Conservation (phyloP, 495 filamentous ascomycete species). For the Aspergillus diversus region DNA sequence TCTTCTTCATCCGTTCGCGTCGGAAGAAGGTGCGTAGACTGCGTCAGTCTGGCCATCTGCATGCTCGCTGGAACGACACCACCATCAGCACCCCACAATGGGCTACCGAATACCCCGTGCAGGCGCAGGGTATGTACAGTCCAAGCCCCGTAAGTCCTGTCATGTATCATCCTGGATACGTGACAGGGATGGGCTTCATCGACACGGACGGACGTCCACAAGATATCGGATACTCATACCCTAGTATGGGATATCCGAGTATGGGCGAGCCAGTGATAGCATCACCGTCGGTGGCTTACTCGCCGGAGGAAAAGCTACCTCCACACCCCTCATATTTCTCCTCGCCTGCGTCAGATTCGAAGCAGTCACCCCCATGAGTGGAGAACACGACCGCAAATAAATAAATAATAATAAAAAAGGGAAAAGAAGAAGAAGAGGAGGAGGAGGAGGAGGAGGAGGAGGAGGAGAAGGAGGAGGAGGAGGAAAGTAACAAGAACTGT, state of each 20-base stretch:
- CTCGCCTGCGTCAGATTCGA: constrained; percentile 2
- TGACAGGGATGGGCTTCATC: constrained; percentile 31
- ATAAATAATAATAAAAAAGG: neutral
- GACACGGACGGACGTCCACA: constrained; percentile 32
- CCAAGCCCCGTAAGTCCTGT: constrained; percentile 2
- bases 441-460: too few species aligned
- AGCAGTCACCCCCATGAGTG: neutral
- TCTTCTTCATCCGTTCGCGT: constrained; percentile 22
- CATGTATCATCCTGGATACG: constrained; percentile 22
- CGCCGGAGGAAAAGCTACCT: constrained; percentile 20
- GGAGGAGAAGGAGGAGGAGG: too few species aligned
- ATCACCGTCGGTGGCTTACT: constrained; percentile 13
- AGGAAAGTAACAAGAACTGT: neutral
- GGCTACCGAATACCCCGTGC: constrained; percentile 21
- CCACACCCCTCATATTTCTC: constrained; percentile 14
- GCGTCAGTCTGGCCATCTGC: constrained; percentile 13
- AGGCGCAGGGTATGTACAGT: constrained; percentile 21
- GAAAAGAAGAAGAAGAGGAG: too few species aligned
- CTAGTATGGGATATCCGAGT: constrained; percentile 18
- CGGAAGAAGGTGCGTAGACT: constrained; percentile 18
- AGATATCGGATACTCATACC: constrained; percentile 19
- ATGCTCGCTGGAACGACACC: constrained; percentile 21
- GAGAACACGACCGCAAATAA: neutral
- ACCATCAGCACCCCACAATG: constrained; percentile 21
- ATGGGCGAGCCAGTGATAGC: constrained; percentile 18